phyloP scores from a whole-genome alignment of 2,329 filamentous ascomycete species.

The Pseudocercospora crystallina region DNA sequence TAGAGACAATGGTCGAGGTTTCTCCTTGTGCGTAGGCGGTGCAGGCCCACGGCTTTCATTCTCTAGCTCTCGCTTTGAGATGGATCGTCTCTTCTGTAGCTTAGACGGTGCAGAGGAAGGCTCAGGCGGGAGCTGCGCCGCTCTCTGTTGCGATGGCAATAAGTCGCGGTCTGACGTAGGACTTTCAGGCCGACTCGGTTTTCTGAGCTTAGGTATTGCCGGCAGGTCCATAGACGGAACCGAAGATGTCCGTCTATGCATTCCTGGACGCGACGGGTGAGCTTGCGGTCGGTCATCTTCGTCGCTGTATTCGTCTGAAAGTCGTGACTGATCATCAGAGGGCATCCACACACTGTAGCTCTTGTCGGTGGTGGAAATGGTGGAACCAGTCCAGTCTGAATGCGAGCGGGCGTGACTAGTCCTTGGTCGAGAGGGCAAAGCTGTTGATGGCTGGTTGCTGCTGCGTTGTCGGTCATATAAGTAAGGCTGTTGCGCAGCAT shows the following conservation, averaged over 20 bases:
- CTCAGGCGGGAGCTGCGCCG: constrained; percentile 15
- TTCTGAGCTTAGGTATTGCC: constrained; percentile 45
- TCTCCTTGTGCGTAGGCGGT: constrained; percentile 29
- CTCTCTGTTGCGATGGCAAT: constrained; percentile 22
- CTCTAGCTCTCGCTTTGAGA: constrained; percentile 17
- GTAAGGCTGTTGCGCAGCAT: constrained; percentile 23
- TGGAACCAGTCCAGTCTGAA: constrained; percentile 29
- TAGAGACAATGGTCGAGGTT: constrained; percentile 24
- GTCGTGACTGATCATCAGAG: constrained; percentile 37
- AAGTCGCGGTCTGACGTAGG: constrained; percentile 23
- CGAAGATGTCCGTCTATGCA: constrained; percentile 49
- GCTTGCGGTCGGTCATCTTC: constrained; percentile 26
- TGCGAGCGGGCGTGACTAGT: constrained; percentile 23
- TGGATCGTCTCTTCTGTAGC: constrained; percentile 32
- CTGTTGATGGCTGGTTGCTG: constrained; percentile 9
- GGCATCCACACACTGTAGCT: constrained; percentile 52
- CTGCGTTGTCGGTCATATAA: constrained; percentile 20
- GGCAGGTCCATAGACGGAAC: constrained; percentile 49
- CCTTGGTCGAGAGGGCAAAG: constrained; percentile 12
- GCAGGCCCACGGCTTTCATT: constrained; percentile 27
- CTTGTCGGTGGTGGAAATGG: constrained; percentile 25
- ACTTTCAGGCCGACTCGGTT: constrained; percentile 41
- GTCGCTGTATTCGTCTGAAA: constrained; percentile 32
- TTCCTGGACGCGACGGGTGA: constrained; percentile 32
- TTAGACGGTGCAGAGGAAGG: constrained; percentile 37